These are phyloP conservation scores for Tolypocladium amazonense DNA, from an alignment of 2,329 filamentous ascomycete genomes.

Conservation along the genomic window DNA sequence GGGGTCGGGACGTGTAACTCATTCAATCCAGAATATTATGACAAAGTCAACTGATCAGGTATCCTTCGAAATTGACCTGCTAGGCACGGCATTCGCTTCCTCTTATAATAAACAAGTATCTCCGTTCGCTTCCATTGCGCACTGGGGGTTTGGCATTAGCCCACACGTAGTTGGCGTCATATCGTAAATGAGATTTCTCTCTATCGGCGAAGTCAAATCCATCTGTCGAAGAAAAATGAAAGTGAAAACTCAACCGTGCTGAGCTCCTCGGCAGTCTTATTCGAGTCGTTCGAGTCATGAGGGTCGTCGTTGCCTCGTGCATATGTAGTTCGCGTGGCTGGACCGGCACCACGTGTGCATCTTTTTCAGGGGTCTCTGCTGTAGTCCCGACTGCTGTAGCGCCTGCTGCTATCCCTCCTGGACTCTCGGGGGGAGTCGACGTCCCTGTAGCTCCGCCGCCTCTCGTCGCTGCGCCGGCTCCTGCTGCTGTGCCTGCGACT, in stretches of 20 bases:
- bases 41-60: background rate
- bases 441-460: background rate
- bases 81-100: background rate
- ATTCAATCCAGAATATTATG: too few species aligned
- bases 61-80: background rate
- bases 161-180: background rate
- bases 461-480: background rate
- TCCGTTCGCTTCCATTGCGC: background rate
- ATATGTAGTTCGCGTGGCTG: background rate
- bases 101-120: background rate
- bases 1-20: background rate
- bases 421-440: background rate
- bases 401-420: slow-evolving; percentile 9
- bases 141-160: background rate
- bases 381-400: slow-evolving; percentile 4
- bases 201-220: background rate
- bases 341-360: background rate
- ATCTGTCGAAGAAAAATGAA: background rate
- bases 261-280: background rate
- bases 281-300: background rate
- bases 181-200: background rate
- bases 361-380: background rate
- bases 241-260: background rate
- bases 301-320: background rate
- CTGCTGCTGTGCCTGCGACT: slow-evolving; percentile 11